Percentiles rank a stretch among this genome's conserved stretches.
Conservation (phyloP, 441 rosid species). For the Gossypium schwendimanii region DNA sequence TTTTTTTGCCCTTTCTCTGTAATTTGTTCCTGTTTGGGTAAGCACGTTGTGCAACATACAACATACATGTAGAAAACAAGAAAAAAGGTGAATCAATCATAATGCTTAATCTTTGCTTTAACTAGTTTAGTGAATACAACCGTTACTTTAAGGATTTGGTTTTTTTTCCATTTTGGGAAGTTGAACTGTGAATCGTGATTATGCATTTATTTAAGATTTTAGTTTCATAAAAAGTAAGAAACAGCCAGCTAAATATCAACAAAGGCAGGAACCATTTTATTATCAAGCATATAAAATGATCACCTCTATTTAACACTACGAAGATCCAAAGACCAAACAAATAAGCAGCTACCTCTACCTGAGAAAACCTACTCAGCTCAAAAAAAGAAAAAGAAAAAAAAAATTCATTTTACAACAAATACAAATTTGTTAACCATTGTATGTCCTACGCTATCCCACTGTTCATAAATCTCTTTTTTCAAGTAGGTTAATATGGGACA, state of each 20-base stretch:
- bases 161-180: background rate
- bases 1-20: background rate
- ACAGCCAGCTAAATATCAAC: background rate
- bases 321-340: background rate
- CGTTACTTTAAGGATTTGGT: background rate
- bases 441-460: slow-evolving; percentile 5
- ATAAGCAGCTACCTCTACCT: background rate
- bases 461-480: background rate
- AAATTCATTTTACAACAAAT: slow-evolving; percentile 3
- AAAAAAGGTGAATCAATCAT: background rate
- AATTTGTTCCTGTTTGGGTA: background rate
- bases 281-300: background rate
- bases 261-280: background rate
- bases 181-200: background rate
- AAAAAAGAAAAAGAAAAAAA: background rate
- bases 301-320: background rate
- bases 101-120: background rate
- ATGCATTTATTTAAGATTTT: background rate
- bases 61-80: background rate
- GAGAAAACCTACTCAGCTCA: background rate
- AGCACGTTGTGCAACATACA: background rate
- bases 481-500: background rate
- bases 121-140: background rate
- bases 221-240: background rate
- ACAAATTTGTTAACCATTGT: background rate